These are phyloP conservation scores for Astrothelium macrocarpum DNA, from an alignment of 495 filamentous ascomycete species.

Conservation along the genomic window DNA sequence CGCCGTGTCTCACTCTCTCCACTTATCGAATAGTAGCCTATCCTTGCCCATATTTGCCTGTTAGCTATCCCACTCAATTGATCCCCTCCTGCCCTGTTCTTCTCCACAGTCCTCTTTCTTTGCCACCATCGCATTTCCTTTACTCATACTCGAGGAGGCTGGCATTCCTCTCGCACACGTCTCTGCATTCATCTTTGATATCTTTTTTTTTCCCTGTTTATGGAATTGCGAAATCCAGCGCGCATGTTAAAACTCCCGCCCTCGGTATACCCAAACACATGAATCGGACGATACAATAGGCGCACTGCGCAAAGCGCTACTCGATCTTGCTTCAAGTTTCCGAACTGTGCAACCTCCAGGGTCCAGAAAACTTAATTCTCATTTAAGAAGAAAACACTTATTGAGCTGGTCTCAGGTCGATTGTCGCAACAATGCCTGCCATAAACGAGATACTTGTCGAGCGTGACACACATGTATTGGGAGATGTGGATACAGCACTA, in stretches of 20 bases:
- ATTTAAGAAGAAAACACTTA: background rate
- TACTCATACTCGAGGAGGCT: background rate
- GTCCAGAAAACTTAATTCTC: background rate
- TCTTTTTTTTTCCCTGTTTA: background rate
- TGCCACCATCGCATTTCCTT: background rate
- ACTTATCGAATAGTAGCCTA: slow-evolving; percentile 1
- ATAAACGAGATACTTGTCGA: background rate
- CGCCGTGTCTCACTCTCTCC: slow-evolving; percentile 5
- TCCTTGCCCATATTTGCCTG: background rate
- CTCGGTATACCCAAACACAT: background rate
- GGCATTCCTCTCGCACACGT: background rate
- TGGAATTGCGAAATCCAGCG: background rate
- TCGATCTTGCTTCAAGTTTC: background rate
- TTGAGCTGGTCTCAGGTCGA: slow-evolving; percentile 1
- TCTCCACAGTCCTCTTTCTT: background rate
- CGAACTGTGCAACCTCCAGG: background rate
- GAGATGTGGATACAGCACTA: background rate
- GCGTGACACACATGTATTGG: background rate
- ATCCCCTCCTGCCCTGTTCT: background rate
- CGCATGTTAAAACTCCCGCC: background rate
- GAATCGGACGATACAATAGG: background rate
- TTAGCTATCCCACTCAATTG: slow-evolving; percentile 2
- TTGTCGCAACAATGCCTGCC: background rate
- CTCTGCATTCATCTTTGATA: background rate
- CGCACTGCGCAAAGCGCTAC: background rate